Conservation (phyloP, 2,329 filamentous ascomycete genomes). For the Colletotrichum filicis region DNA sequence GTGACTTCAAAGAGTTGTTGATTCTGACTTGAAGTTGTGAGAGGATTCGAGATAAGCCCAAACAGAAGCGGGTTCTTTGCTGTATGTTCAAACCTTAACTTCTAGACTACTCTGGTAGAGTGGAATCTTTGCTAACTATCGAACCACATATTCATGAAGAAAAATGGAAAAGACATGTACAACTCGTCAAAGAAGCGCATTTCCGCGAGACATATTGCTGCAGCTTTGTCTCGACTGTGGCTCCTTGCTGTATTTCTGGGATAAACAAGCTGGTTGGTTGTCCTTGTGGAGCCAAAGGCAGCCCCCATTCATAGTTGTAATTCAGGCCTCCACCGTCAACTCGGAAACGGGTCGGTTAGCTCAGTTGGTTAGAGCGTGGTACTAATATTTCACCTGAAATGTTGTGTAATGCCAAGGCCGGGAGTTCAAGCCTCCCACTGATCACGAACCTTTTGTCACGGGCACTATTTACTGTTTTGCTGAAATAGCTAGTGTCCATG, state of each 20-base stretch:
- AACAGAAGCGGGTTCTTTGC: background rate
- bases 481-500: background rate
- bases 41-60: background rate
- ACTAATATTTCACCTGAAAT: conserved; percentile 31
- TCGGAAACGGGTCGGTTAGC: conserved; percentile 28
- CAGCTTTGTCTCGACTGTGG: background rate
- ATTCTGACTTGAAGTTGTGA: background rate
- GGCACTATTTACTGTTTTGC: background rate
- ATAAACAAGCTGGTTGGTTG: background rate
- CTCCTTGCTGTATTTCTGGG: background rate
- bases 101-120: background rate
- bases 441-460: background rate
- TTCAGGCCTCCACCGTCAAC: fast-evolving
- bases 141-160: background rate
- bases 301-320: background rate
- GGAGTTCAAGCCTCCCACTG: conserved; percentile 35
- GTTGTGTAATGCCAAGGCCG: conserved; percentile 32
- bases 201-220: background rate
- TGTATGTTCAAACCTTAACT: too few relatives aligned
- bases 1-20: background rate
- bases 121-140: background rate
- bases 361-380: conserved; percentile 36
- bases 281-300: background rate
- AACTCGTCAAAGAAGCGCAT: background rate
- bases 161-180: background rate